Evolutionary conservation across 208 protist species (phyloP).

Genomic region (Leishmania turanica): DNA sequence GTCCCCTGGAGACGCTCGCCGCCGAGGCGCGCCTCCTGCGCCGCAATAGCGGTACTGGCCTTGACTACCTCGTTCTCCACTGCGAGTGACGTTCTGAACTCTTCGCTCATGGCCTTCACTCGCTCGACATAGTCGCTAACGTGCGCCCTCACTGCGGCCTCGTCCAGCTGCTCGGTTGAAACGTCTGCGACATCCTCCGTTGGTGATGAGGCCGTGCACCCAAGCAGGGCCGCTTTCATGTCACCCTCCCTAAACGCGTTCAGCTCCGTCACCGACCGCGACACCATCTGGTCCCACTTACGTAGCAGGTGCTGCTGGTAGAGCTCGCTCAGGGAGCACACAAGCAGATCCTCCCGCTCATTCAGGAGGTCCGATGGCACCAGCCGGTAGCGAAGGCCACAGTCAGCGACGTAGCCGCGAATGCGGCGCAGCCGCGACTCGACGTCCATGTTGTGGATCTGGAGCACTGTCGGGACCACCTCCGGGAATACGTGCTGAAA

Average conservation of each 20-base stretch:
- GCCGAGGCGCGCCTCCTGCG: slow-evolving; percentile 37
- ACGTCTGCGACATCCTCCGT: neutral
- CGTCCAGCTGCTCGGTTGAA: slow-evolving; percentile 17
- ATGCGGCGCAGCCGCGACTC: slow-evolving; percentile 58
- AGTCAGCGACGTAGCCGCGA: slow-evolving; percentile 38
- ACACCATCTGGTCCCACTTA: slow-evolving; percentile 13
- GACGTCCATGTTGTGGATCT: slow-evolving; percentile 34
- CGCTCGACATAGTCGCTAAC: slow-evolving; percentile 14
- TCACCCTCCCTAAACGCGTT: slow-evolving; percentile 12
- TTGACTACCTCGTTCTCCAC: slow-evolving; percentile 12
- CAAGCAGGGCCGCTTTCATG: slow-evolving; percentile 12
- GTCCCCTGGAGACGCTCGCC: slow-evolving; percentile 42
- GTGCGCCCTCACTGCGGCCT: slow-evolving; percentile 4
- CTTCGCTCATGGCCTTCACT: slow-evolving; percentile 9
- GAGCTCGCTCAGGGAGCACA: slow-evolving; percentile 57
- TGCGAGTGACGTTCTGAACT: slow-evolving; percentile 2
- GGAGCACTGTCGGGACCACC: slow-evolving; percentile 13
- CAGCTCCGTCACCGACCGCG: slow-evolving; percentile 13
- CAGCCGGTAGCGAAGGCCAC: slow-evolving; percentile 46
- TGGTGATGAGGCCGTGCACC: neutral
- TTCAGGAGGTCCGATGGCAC: slow-evolving; percentile 63
- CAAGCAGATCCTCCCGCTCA: slow-evolving; percentile 73
- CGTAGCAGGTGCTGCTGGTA: slow-evolving; percentile 31
- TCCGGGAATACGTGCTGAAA: slow-evolving; percentile 65
- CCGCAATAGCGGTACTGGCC: slow-evolving; percentile 8